These are phyloP conservation scores for Rhodotorula diobovata DNA, from an alignment of 768 basidiomycete species.

Conservation along the genomic window DNA sequence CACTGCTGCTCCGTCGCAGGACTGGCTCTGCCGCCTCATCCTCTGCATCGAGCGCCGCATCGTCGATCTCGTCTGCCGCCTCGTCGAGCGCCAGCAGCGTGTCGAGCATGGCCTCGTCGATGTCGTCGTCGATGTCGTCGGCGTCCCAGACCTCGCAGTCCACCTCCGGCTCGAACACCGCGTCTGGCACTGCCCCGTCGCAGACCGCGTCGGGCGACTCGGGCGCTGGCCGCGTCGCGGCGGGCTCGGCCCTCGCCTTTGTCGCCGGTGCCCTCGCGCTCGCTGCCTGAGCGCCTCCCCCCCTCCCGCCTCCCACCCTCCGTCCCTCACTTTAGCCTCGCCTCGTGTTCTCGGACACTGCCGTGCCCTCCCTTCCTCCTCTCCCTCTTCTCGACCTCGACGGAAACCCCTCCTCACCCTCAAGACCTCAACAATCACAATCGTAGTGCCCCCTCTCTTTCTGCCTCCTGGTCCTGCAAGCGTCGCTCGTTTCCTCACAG, in stretches of 20 bases:
- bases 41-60: neutral
- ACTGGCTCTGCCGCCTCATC: neutral
- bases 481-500: neutral
- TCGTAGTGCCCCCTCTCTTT: neutral
- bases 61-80: neutral
- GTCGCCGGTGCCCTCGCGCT: slow-evolving; percentile 10
- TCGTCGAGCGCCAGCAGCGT: too few species aligned
- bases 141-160: neutral
- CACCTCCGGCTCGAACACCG: neutral
- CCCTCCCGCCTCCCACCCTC: neutral
- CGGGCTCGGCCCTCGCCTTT: neutral
- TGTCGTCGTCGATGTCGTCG: neutral
- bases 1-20: neutral
- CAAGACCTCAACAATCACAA: neutral
- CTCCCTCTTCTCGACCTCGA: neutral
- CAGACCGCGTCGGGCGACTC: neutral
- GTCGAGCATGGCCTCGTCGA: neutral
- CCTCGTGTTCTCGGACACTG: neutral
- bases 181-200: neutral
- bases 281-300: neutral
- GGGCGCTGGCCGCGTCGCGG: neutral
- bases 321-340: neutral
- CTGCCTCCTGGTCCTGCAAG: neutral
- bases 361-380: neutral
- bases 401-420: neutral